These are phyloP conservation scores for Alternaria angustiovoidea DNA, from an alignment of 2,329 filamentous ascomycete genomes.

Conservation along the genomic window DNA sequence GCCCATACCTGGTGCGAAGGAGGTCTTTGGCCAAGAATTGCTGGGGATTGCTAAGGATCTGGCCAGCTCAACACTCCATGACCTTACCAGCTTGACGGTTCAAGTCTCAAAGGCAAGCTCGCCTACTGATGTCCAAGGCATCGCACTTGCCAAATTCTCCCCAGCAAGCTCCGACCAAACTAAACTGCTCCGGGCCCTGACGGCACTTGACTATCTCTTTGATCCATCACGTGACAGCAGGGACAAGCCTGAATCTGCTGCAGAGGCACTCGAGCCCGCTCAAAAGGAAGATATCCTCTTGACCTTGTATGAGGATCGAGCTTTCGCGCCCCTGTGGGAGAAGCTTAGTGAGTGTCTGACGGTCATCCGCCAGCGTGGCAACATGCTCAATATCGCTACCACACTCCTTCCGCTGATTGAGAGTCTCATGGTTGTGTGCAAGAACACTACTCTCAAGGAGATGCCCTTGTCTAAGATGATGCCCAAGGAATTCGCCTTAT, in stretches of 20 bases:
- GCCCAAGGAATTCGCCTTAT: conserved; percentile 73
- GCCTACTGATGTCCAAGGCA: conserved; percentile 92
- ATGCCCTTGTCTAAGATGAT: conserved; percentile 55
- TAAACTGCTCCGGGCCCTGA: conserved; percentile 89
- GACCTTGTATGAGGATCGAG: conserved; percentile 87
- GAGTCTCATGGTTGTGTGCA: conserved; percentile 98
- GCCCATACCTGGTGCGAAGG: conserved; percentile 87
- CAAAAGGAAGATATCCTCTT: conserved; percentile 86
- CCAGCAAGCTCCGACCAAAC: conserved; percentile 96
- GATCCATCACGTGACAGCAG: conserved; percentile 75
- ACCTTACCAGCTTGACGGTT: conserved; percentile 83
- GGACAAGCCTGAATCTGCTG: conserved; percentile 52
- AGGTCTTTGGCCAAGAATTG: conserved; percentile 90
- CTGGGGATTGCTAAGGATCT: conserved; percentile 85
- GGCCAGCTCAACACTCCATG: conserved; percentile 82
- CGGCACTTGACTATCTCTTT: conserved; percentile 94
- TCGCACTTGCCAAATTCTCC: conserved; percentile 94
- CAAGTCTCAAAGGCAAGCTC: conserved; percentile 87
- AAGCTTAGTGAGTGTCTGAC: conserved; percentile 88
- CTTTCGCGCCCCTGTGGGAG: conserved; percentile 89
- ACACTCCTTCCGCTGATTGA: conserved; percentile 95
- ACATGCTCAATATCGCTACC: conserved; percentile 96
- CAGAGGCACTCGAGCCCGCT: conserved; percentile 65
- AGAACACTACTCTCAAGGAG: conserved; percentile 88
- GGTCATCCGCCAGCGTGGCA: conserved; percentile 88